Conservation (phyloP, 108 stramenopile genomes). For the Licmophora abbreviata region DNA sequence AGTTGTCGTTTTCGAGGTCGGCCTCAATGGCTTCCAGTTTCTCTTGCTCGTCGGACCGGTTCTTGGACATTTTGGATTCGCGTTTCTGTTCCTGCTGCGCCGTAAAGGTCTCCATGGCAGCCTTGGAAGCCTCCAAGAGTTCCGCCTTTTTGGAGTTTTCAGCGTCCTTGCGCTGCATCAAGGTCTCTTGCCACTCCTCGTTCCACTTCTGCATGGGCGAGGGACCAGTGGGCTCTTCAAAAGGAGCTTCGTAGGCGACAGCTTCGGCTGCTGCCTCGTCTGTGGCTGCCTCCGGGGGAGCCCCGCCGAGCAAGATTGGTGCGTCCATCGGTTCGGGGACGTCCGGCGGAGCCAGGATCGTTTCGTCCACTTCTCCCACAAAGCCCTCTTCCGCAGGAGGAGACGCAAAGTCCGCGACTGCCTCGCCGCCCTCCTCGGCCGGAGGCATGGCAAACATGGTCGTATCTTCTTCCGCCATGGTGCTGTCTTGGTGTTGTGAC, state of each 20-base stretch:
- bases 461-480: constrained; percentile 4
- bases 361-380: constrained; percentile 6
- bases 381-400: constrained; percentile 20
- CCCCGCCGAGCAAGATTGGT: constrained; percentile 17
- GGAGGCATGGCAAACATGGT: constrained; percentile 1
- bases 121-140: constrained; percentile 52
- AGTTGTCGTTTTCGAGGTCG: constrained; percentile 87
- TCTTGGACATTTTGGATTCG: constrained; percentile 72
- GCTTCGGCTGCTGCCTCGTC: background rate
- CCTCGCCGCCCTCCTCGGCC: background rate
- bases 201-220: constrained; percentile 79
- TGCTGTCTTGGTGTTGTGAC: too few species aligned
- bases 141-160: constrained; percentile 68
- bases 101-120: constrained; percentile 53
- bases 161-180: constrained; percentile 69
- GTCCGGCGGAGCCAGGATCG: constrained; percentile 19
- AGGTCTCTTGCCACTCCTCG: constrained; percentile 73
- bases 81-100: constrained; percentile 57
- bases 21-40: constrained; percentile 91
- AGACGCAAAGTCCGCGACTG: constrained; percentile 6
- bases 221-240: constrained; percentile 8
- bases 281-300: constrained; percentile 9
- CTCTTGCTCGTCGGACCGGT: constrained; percentile 82
- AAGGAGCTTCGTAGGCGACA: constrained; percentile 12
- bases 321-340: constrained; percentile 11